A percentile compares a stretch with the other conserved stretches of the same genome.
Conservation (phyloP, 2,329 filamentous ascomycete species). For the Didymella pomorum region DNA sequence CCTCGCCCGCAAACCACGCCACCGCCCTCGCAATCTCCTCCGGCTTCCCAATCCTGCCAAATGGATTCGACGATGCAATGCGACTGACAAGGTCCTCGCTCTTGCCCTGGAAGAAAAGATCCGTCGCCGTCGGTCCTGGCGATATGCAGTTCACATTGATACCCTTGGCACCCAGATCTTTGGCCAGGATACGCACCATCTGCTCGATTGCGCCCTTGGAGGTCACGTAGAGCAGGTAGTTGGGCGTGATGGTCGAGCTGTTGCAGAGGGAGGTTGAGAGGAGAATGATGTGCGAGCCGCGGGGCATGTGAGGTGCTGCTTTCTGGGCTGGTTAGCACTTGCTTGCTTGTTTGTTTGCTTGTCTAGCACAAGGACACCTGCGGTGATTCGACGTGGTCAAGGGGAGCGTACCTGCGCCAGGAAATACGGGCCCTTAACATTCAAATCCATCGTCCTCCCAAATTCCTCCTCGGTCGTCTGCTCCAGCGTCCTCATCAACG, state of each 20-base stretch:
- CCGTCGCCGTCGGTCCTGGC: constrained; percentile 64
- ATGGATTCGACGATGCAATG: constrained; percentile 33
- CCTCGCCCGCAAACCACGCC: constrained; percentile 28
- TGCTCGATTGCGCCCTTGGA: constrained; percentile 69
- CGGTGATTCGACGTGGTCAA: not conserved
- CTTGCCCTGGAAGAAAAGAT: constrained; percentile 61
- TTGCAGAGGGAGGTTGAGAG: constrained; percentile 31
- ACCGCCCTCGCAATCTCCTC: constrained; percentile 40
- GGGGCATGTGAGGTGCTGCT: constrained; percentile 33
- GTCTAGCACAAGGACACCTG: too few relatives aligned
- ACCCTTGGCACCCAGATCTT: constrained; percentile 62
- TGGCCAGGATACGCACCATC: constrained; percentile 63
- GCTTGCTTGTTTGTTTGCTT: not conserved
- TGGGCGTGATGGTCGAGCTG: constrained; percentile 27
- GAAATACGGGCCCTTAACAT: constrained; percentile 51
- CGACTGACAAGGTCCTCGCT: constrained; percentile 31
- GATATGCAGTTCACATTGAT: constrained; percentile 63
- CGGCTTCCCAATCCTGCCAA: constrained; percentile 30
- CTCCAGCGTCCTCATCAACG: constrained; percentile 59
- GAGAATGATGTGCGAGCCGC: constrained; percentile 29
- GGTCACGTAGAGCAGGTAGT: constrained; percentile 55
- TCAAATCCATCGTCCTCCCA: constrained; percentile 69
- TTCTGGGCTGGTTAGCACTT: constrained; percentile 23
- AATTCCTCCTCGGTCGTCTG: constrained; percentile 70
- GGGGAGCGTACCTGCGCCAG: constrained; percentile 27